Base-by-base conservation (phyloP, 345 rosid species). In the Mercurialis annua region DNA sequence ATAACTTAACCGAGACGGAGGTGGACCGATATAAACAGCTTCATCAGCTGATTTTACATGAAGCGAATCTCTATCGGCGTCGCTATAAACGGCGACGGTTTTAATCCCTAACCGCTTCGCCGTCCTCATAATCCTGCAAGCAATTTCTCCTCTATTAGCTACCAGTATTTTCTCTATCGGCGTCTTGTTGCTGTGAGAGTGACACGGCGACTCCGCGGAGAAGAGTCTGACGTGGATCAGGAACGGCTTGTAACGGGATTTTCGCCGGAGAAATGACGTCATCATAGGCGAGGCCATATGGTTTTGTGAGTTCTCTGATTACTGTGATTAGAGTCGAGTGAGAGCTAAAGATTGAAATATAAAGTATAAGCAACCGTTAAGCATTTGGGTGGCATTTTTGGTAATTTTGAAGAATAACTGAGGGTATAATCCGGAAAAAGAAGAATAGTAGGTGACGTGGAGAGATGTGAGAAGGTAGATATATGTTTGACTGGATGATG, bases 31-130 rank as follows among this genome's bases (percentile, higher is more conserved):
- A 56, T 68, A 87, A 34, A 93, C 78, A 4, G 97, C 94, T 72
- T 93, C 96, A 46, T 90, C 94, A 2, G 97, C 94, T 23, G 92
- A 90, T 66, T 87, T 90, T 53, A 93, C 96, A 53, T 93, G 97
- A 55, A 90, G 94, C 18, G 98, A 77, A 51, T 82, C 85, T 46
- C 61, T 81, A 66, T 90, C 98, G 31, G 97, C 92, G 62, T 93
- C 94, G 72, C 97, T 90, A 71, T 90, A 93, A 59, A 93, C 88
- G 5, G 97, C 96, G 3, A 93, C 92, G 4, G 96, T 88, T 31
- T 83, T 82, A 55, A 90, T 82, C 33, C 97, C 98, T 10, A 90
- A 69, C 11, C 95, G 83, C 80, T 85, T 85, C 15, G 96, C 91
- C 6, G 96, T 90, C 82, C 83, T 81, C 82, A 83, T 81, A 72